A percentile compares a stretch with the other conserved stretches of the same genome.
These are phyloP conservation scores for Suillus americanus DNA, from an alignment of 768 basidiomycete species.

Conservation along the genomic window DNA sequence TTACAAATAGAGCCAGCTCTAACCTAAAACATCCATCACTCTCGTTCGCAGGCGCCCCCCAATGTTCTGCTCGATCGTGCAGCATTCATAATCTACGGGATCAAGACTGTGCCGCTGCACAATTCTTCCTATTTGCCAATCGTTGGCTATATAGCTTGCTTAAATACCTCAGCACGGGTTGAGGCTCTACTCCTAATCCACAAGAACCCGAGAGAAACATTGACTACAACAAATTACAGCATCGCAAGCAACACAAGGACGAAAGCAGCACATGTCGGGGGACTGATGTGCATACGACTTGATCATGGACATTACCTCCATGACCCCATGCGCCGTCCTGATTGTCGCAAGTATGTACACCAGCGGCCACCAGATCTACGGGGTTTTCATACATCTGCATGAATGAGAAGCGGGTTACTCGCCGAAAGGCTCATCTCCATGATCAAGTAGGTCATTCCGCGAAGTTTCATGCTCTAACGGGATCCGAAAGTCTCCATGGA, in stretches of 20 bases:
- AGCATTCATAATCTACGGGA: not conserved
- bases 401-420: no score
- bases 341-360: no score
- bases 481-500: no score
- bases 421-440: no score
- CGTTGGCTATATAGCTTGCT: not conserved
- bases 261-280: not conserved
- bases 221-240: not conserved
- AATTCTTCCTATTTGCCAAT: not conserved
- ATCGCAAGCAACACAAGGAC: not conserved
- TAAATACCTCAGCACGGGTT: not conserved
- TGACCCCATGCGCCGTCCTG: not conserved
- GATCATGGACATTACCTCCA: not conserved
- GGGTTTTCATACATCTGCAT: no score
- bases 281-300: not conserved
- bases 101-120: no score
- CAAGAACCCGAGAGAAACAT: not conserved
- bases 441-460: no score
- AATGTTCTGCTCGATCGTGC: not conserved
- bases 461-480: no score
- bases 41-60: not conserved
- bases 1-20: conserved; percentile 17
- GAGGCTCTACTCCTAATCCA: not conserved
- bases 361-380: no score
- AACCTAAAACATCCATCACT: not conserved